A percentile compares a stretch with the other conserved stretches of the same genome.
These are phyloP conservation scores for Diplotaxis tenuifolia DNA, from an alignment of 345 rosid species.

Conservation along the genomic window DNA sequence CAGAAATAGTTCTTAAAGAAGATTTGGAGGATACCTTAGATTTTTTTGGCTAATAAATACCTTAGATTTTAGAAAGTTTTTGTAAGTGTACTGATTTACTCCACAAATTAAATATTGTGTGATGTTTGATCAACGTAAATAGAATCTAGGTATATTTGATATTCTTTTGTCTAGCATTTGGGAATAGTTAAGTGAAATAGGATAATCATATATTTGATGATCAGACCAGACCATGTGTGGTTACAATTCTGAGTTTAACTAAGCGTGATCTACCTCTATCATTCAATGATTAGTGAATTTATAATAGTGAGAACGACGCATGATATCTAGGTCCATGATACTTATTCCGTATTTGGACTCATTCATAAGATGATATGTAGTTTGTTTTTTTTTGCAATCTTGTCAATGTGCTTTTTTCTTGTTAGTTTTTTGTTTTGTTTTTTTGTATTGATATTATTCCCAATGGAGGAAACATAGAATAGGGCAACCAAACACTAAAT, in stretches of 20 bases:
- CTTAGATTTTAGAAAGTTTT: no score
- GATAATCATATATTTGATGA: not conserved
- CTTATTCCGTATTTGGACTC: conserved; percentile 5
- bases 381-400: conserved; percentile 6
- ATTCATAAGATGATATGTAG: not conserved
- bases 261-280: not conserved
- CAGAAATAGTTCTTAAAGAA: not conserved
- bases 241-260: not conserved
- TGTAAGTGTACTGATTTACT: not conserved
- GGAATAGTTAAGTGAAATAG: not conserved
- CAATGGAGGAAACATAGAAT: not conserved
- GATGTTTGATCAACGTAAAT: not conserved
- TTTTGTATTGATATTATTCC: not conserved
- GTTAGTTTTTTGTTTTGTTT: not conserved
- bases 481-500: not conserved
- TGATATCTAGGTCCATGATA: not conserved
- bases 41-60: no score
- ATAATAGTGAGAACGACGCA: not conserved
- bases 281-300: not conserved
- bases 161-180: not conserved
- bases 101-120: not conserved
- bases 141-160: not conserved
- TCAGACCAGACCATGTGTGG: not conserved
- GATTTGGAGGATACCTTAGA: not conserved
- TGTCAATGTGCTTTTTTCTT: not conserved